Base-by-base conservation (phyloP, 2,329 filamentous ascomycete species). In the Colletotrichum sojae region DNA sequence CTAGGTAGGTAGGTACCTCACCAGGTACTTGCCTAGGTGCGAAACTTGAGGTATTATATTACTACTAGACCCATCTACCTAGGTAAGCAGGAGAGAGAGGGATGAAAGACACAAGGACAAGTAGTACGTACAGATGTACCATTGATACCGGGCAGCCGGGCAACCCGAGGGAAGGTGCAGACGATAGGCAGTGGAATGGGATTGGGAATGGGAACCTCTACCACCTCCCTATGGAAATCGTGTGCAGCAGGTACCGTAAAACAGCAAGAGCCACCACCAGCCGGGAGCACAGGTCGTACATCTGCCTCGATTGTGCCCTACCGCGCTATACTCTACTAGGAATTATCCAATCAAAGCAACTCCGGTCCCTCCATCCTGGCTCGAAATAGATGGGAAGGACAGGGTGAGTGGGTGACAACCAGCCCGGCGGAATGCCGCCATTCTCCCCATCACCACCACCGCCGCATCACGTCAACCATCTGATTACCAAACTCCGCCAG, bases 191-290 rank as follows among this genome's bases (percentile, higher is more conserved):
- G n/a, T 5, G 25, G 8, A 31, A 53, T n/a, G 12, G 5, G 27
- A 53, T 16, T 15, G 18, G 25, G 18, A 60, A 16, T 16, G 16
- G 45, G 27, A 45, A 60, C 12, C 3, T 25, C n/a, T n/a, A n/a
- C 22, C 4, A 25, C 22, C 22, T 25, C 22, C 22, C 16, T 20
- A 51, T 13, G 20, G n/a, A 13, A 20, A 51, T 25, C 12, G 49
- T 39, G 62, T 61, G 46, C 46, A 61, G 18, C 31, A 43, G 64
- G 64, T 63, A 52, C 64, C 64, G 59, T 63, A 63, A 67, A 63
- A 63, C 45, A 51, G 27, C 18, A 20, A 6, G n/a, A n/a, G 31
- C 63, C 45, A 51, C 27, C 18, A 36, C 16, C 25, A 27, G 3
- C 36, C 27, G 58, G 3, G 40, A 25, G 58, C 39, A 54, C 59